phyloP scores from a whole-genome alignment of 2,329 filamentous ascomycete genomes.

The Fusarium secorum region DNA sequence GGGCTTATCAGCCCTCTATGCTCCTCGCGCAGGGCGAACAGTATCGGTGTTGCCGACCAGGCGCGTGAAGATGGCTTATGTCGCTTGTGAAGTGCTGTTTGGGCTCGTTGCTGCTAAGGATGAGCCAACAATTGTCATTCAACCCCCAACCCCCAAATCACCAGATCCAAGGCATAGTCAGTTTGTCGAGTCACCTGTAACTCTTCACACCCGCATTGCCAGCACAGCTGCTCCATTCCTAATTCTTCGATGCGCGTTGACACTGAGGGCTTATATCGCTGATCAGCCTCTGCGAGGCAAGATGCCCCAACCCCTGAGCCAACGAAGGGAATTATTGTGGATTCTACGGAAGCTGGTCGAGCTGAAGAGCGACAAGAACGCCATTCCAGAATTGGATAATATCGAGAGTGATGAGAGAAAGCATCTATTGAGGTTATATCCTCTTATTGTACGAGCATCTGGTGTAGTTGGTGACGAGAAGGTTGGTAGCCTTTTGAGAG shows the following conservation, averaged over 20 bases:
- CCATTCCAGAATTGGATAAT: slow-evolving; percentile 65
- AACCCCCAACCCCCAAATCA: slow-evolving; percentile 56
- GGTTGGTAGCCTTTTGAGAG: slow-evolving; percentile 64
- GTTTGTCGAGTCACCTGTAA: slow-evolving; percentile 35
- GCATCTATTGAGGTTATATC: slow-evolving; percentile 83
- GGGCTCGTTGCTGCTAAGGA: slow-evolving; percentile 63
- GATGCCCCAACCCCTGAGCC: slow-evolving; percentile 86
- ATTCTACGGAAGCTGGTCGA: slow-evolving; percentile 72
- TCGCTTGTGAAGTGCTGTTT: slow-evolving; percentile 82
- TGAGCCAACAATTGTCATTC: slow-evolving; percentile 47
- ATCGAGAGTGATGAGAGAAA: slow-evolving; percentile 69
- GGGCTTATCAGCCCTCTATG: slow-evolving; percentile 67
- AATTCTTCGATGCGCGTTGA: slow-evolving; percentile 80
- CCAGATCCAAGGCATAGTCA: slow-evolving; percentile 42
- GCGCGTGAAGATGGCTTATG: slow-evolving; percentile 78
- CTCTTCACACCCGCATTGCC: slow-evolving; percentile 68
- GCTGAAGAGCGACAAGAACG: slow-evolving; percentile 73
- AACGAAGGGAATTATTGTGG: slow-evolving; percentile 80
- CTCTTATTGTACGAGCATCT: slow-evolving; percentile 73
- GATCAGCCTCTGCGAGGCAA: slow-evolving; percentile 89
- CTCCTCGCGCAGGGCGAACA: slow-evolving; percentile 74
- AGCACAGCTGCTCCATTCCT: slow-evolving; percentile 81
- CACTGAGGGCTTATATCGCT: slow-evolving; percentile 84
- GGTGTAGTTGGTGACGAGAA: slow-evolving; percentile 66
- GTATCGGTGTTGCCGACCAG: slow-evolving; percentile 69